Conservation (phyloP, 2,329 filamentous ascomycete species). For the Aspergillus thermomutatus region DNA sequence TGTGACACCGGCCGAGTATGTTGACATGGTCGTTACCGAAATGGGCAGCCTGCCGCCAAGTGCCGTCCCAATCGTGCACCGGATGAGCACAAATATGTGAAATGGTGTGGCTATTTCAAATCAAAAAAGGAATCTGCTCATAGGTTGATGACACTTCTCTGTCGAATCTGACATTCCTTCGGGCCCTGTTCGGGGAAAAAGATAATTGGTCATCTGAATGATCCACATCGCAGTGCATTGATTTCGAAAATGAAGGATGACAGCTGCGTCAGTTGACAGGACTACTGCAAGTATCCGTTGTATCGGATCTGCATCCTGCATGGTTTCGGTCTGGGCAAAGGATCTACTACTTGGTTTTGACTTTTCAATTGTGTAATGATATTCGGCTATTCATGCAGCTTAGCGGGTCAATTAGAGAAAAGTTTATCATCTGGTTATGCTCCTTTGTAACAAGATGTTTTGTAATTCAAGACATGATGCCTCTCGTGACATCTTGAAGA, state of each 20-base stretch:
- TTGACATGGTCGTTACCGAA: constrained; percentile 88
- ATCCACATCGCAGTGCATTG: background rate
- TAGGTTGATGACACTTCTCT: background rate
- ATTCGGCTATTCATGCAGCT: background rate
- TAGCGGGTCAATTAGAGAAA: background rate
- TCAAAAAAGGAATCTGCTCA: background rate
- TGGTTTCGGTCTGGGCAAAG: background rate
- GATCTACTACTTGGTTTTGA: background rate
- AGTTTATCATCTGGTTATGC: background rate
- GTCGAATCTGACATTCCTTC: background rate
- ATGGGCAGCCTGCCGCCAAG: constrained; percentile 82
- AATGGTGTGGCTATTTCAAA: background rate
- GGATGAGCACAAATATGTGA: constrained; percentile 49
- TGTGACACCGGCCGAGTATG: constrained; percentile 80
- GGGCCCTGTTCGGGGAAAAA: background rate
- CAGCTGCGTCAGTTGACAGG: background rate
- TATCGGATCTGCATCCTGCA: background rate
- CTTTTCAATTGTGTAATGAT: background rate
- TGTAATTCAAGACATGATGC: background rate
- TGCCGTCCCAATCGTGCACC: constrained; percentile 73
- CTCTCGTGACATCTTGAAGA: background rate
- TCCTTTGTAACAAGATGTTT: background rate
- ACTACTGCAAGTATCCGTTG: background rate
- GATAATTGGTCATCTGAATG: background rate
- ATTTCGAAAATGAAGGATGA: background rate